Conservation (phyloP, 2,329 filamentous ascomycete species). For the Phaeomoniella chlamydospora region DNA sequence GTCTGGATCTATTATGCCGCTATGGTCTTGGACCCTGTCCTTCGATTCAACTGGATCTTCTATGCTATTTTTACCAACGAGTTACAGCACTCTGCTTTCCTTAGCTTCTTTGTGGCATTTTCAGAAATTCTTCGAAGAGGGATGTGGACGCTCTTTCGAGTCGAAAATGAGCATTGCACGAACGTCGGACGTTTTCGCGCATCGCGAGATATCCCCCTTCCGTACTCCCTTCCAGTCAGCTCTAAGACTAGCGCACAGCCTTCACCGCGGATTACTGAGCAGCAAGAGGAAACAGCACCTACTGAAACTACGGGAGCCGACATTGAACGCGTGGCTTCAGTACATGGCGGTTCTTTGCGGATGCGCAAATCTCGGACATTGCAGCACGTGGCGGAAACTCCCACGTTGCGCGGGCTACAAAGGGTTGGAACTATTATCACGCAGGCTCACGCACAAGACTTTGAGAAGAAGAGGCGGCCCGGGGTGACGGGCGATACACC, state of each 20-base stretch:
- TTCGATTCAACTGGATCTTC: constrained; percentile 90
- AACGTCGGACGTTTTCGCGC: constrained; percentile 87
- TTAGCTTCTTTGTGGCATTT: constrained; percentile 66
- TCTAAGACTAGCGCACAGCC: not conserved
- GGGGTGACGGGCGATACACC: constrained; percentile 22
- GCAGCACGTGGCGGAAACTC: constrained; percentile 12
- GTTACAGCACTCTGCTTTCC: constrained; percentile 65
- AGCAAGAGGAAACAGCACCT: constrained; percentile 4
- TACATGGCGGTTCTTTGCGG: constrained; percentile 4
- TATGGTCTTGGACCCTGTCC: constrained; percentile 67
- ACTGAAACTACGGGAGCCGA: constrained; percentile 9
- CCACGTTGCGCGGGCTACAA: constrained; percentile 16
- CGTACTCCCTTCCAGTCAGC: constrained; percentile 37
- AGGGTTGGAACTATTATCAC: constrained; percentile 57
- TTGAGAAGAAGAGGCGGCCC: constrained; percentile 59
- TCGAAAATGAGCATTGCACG: constrained; percentile 94
- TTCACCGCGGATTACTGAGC: not conserved
- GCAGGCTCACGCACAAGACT: constrained; percentile 78
- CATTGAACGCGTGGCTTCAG: constrained; percentile 7
- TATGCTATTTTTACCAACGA: constrained; percentile 74
- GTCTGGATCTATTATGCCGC: constrained; percentile 76
- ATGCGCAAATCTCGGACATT: constrained; percentile 13
- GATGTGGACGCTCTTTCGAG: constrained; percentile 83
- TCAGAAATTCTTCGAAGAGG: constrained; percentile 73
- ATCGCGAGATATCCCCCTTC: constrained; percentile 71